Evolutionary conservation across 2,329 filamentous ascomycete species (phyloP), one percentile per base, ranked within the genome.

Genomic region (Sporothrix pallida): DNA sequence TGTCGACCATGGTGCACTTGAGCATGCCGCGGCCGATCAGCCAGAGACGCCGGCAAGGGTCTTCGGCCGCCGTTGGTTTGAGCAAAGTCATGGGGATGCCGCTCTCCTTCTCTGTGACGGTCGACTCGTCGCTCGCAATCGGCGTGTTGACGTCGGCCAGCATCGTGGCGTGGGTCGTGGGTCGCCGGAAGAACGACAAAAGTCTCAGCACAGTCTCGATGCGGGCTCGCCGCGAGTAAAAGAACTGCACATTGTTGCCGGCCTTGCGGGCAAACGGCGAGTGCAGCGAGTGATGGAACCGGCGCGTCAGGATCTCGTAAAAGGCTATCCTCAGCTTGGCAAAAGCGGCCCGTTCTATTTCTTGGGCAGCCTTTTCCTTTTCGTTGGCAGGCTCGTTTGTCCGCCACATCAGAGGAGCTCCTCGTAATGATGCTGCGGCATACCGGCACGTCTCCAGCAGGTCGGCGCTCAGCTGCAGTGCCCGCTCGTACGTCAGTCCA

Each of bases 241-340:
- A 77, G 56, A 71, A 78, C 56, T 75, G 75, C 70, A 76, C 72
- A 44, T 77, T 71, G 69, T 46, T 26, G 17, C 20, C 46, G 8
- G 75, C 73, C 63, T 72, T 74, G 72, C 74, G 74, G 9, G 75
- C 74, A 74, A 76, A 78, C 23, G 76, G 76, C 44, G 75, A 72
- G 74, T 78, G 77, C 63, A 78, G 74, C 58, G 76, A 70, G 68
- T 76, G 76, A 68, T 76, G 73, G 70, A 78, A 78, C 15, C 77
- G 77, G 20, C 77, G 75, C 15, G 76, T 77, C 52, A 77, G 70
- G 3, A 77, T 65, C 62, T 76, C 75, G 68, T 75, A 76, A 12
- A 75, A 72, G 15, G 74, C 70, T 20, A 75, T 65, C 58, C 75
- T 75, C 73, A 76, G 62, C 17, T 67, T 70, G 17, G 71, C 73